Evolutionary conservation across 1,284 basidiomycete species (phyloP), one percentile per base, ranked within the genome.

Genomic region (Amylostereum chailletii): DNA sequence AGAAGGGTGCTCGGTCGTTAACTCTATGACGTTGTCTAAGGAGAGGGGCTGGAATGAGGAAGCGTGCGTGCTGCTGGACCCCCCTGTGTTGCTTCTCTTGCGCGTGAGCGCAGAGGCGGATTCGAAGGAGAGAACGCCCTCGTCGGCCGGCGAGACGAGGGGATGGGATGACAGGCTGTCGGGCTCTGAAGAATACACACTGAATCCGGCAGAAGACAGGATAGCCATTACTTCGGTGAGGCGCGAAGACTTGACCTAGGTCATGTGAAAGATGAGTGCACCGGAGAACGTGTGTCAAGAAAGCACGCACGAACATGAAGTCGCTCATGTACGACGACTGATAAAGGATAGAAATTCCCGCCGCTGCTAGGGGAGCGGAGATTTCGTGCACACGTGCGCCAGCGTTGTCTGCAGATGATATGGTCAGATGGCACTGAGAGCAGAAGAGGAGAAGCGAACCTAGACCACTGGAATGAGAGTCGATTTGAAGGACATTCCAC

Each of bases 241-340:
- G 44, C 81, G 76, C 47, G 72, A 69, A 57, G 83, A 76, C 61
- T 84, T 86, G 50, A 86, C 82, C 83, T 85, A 57, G n/a, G 48
- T 45, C 31, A 39, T 37, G 44, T 27, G 47, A 34, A 9, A 49
- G 33, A 5, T 11, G 42, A 40, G 43, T n/a, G 42, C 30, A n/a
- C 37, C 27, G 34, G n/a, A 40, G 32, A 39, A 30, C 30, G 19
- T 31, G 26, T n/a, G 45, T 2, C 8, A 30, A 34, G 4, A 41
- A 45, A 47, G 40, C 36, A 67, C 79, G 54, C 60, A 86, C 89
- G 55, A 92, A 78, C 46, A 92, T 82, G 63, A 88, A 91, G 65
- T 92, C 88, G 58, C 86, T 84, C 75, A 83, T 83, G 63, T 91
- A 89, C 7, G 85, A 87, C 3, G 87, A 90, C 63, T 90, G 89